Evolutionary conservation across 2,329 filamentous ascomycete species (phyloP).

Genomic region (Hypocreales sp.): DNA sequence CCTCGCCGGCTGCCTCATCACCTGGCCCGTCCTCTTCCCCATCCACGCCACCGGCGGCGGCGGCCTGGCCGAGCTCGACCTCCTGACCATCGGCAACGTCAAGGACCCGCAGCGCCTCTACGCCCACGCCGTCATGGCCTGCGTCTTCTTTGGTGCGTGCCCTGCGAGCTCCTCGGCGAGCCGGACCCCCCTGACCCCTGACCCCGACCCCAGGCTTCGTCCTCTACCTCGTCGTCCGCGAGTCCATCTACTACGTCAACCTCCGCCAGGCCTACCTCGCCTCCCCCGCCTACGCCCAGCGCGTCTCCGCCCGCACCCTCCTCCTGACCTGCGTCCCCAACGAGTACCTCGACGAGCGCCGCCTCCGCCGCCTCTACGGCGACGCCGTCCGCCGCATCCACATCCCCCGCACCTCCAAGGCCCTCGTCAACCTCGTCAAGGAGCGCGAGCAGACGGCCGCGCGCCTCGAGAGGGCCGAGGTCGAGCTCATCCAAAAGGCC

Average conservation of each 20-base stretch:
- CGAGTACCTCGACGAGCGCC: constrained; percentile 61
- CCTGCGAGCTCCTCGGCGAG: too few relatives aligned
- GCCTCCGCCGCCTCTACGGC: constrained; percentile 67
- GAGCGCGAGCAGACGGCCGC: constrained; percentile 67
- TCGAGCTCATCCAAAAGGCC: constrained; percentile 66
- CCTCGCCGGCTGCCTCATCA: constrained; percentile 69
- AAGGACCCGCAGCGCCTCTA: constrained; percentile 47
- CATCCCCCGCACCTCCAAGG: constrained; percentile 62
- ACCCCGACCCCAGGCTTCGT: constrained; percentile 50
- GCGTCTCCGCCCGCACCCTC: constrained; percentile 80
- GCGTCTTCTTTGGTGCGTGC: constrained; percentile 49
- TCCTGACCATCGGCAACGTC: constrained; percentile 69
- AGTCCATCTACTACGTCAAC: constrained; percentile 85
- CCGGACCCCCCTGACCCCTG: too few relatives aligned
- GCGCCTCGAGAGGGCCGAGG: constrained; percentile 75
- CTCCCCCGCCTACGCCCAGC: constrained; percentile 67
- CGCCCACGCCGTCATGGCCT: constrained; percentile 67
- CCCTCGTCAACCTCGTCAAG: constrained; percentile 67
- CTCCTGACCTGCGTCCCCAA: constrained; percentile 76
- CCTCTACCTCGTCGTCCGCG: constrained; percentile 74
- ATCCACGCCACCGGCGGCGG: constrained; percentile 73
- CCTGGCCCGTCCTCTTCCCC: constrained; percentile 76
- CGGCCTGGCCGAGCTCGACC: constrained; percentile 49
- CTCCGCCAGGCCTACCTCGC: constrained; percentile 83
- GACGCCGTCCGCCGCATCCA: constrained; percentile 69